Conservation (phyloP, 768 basidiomycete genomes). For the Hypsizygus marmoreus region DNA sequence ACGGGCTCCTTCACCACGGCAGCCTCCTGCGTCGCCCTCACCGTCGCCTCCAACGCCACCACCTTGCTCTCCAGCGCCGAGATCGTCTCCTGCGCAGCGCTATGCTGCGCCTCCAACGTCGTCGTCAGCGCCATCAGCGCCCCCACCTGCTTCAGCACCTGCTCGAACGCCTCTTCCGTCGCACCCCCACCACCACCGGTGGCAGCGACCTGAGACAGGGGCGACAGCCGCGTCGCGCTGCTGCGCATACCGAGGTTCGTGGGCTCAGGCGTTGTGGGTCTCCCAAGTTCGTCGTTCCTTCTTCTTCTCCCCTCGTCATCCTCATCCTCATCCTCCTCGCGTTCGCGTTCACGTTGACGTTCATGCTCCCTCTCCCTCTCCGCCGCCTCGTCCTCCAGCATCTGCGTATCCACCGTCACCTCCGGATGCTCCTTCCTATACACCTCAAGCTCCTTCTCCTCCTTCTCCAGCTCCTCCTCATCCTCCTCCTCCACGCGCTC, state of each 20-base stretch:
- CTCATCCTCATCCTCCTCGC: constrained; percentile 48
- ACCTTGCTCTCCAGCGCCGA: constrained; percentile 70
- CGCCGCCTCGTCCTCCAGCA: constrained; percentile 19
- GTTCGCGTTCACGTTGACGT: constrained; percentile 44
- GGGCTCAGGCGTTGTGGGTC: constrained; percentile 84
- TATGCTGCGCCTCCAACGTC: constrained; percentile 76
- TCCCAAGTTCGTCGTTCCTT: constrained; percentile 58
- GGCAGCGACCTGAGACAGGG: constrained; percentile 22
- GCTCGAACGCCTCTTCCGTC: constrained; percentile 57
- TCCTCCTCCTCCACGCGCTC: constrained; percentile 78
- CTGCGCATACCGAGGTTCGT: constrained; percentile 40
- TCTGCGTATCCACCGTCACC: not conserved
- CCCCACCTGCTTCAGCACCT: constrained; percentile 75
- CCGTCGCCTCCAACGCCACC: constrained; percentile 62
- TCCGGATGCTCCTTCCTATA: not conserved
- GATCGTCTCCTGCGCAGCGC: constrained; percentile 76
- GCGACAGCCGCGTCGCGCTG: constrained; percentile 26
- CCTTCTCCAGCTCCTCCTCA: constrained; percentile 41
- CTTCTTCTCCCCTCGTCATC: constrained; percentile 51
- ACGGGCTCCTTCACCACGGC: constrained; percentile 18
- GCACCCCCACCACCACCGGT: constrained; percentile 32
- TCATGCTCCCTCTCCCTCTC: too few species aligned
- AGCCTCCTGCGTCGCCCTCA: constrained; percentile 45
- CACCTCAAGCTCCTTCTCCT: constrained; percentile 10
- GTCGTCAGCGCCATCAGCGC: constrained; percentile 73